Evolutionary conservation across 139 green algal genomes (phyloP), one percentile per base, ranked within the genome.

Genomic region (Chlamydomonas sp.): DNA sequence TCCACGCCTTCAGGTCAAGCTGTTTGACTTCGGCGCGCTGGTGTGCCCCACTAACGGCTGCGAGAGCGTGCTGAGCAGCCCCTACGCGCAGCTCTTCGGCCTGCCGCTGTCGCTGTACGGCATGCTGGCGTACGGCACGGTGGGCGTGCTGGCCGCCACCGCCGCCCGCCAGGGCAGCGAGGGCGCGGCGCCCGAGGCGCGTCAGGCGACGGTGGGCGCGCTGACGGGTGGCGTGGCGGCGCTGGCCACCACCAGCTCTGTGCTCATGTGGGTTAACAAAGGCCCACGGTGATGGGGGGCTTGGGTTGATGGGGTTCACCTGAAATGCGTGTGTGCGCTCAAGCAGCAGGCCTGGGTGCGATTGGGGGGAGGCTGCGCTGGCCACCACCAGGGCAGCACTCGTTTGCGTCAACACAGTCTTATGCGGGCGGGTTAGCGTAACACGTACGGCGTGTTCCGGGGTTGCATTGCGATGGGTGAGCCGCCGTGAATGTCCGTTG

Each of bases 11-110:
- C 91, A 94, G 92, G 89, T 87, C 57, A 98, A 98, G 92, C 90
- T 98, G 8, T 82, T 91, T 2, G 84, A 90, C 17, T 49, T 49
- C 31, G 80, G 79, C 0, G 7, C 86, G 5, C 91, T 97, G 3
- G 91, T 91, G 0, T 99, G 97, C 85, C 94, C 95, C 49, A 89
- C 94, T 16, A 86, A 84, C 17, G 94, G 92, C 73, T 98, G 96
- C 84, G 92, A 93, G 20, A 91, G 93, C 62, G 93, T 98, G 20
- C 93, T 99, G 0, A 93, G 73, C 86, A 96, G 90, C 80, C 77
- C 85, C 15, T 99, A 97, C 77, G 93, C 92, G 17, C 83, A 84
- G 62, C 90, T 98, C 3, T 96, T 96, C 77, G 95, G 95, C 16
- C 18, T 96, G 57, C 97, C 97, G 20, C 91, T 99, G 76, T 87